A percentile compares a stretch with the other conserved stretches of the same genome.
phyloP scores from a whole-genome alignment of 2,329 filamentous ascomycete genomes.

The Penicillium sp. region DNA sequence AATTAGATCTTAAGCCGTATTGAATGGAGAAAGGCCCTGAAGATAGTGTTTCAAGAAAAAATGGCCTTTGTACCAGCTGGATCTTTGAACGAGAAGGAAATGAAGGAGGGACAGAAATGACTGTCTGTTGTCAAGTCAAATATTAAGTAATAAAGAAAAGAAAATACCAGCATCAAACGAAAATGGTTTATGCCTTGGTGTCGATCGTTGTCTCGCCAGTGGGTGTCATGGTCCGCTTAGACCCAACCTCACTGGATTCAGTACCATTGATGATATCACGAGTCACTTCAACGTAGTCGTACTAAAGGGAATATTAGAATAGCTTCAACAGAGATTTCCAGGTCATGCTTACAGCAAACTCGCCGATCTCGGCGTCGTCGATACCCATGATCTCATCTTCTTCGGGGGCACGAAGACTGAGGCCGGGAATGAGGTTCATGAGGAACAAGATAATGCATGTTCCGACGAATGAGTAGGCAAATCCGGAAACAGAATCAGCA shows the following conservation, averaged over 20 bases:
- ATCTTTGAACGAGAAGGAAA: not conserved
- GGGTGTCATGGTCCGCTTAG: slow-evolving; percentile 34
- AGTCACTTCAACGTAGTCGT: slow-evolving; percentile 86
- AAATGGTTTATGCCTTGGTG: slow-evolving; percentile 25
- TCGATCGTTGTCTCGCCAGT: slow-evolving; percentile 22
- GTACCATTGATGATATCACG: slow-evolving; percentile 63
- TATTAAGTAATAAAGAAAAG: slow-evolving; percentile 12
- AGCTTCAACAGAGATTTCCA: not conserved
- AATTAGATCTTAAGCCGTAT: not conserved
- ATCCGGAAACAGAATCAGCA: slow-evolving; percentile 75
- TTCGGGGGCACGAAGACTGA: slow-evolving; percentile 72
- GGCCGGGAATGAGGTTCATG: slow-evolving; percentile 75
- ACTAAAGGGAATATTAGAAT: slow-evolving; percentile 45
- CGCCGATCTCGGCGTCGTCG: slow-evolving; percentile 87
- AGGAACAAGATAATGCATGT: slow-evolving; percentile 79
- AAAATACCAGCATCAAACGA: not conserved
- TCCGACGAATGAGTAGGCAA: slow-evolving; percentile 74
- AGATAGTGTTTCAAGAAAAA: not conserved
- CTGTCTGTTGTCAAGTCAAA: not conserved
- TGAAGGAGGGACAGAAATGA: not conserved
- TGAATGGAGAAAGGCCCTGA: not conserved
- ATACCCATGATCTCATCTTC: slow-evolving; percentile 83
- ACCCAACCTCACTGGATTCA: slow-evolving; percentile 27
- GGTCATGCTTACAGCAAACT: slow-evolving; percentile 69
- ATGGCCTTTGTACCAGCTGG: not conserved